Evolutionary conservation across 148 eudicot genomes (phyloP), one percentile per base, ranked within the genome.

Genomic region (Camellia japonica): DNA sequence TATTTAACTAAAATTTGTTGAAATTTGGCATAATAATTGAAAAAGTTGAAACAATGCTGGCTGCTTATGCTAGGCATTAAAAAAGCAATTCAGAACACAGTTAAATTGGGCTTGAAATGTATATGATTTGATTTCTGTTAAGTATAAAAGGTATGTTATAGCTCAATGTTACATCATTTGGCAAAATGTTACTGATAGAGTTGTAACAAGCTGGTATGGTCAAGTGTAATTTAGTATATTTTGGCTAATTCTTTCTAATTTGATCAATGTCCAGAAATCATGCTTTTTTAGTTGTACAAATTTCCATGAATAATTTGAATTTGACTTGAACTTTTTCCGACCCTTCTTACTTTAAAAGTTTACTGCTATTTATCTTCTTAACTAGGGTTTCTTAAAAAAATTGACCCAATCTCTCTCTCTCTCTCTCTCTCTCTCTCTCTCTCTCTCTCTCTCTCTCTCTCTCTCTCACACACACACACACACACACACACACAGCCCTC

Each of bases 211-310:
- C 42, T 54, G 19, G n/a, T 19, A 30, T 58, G 11, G 49, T 74
- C 49, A 74, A 58, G 63, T 74, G 20, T 41, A 38, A 41, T 58
- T 20, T 9, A 19, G 68, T 60, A n/a, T 46, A 55, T 16, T 47
- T 59, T 44, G 15, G 78, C 78, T 75, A 42, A 61, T 75, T 46
- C 43, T 43, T 75, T 61, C n/a, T 75, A 60, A 16, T 55, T 19
- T 61, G 55, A 75, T 30, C 52, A 75, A 42, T 16, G 14, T n/a
- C 54, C 52, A 75, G 52, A 9, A n/a, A 71, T 44, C 55, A 46
- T 71, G 54, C 20, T 16, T 16, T 61, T 61, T 16, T 8, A 16
- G 10, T 13, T 20, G 12, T 9, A 2, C 38, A 65, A 20, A 20
- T 65, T 11, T 65, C 11, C 30, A 61, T 23, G 68, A 65, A 65